Evolutionary conservation across 129 eudicot species (phyloP), one percentile per base, ranked within the genome.

Genomic region (Pseudognaphalium luteoalbum): DNA sequence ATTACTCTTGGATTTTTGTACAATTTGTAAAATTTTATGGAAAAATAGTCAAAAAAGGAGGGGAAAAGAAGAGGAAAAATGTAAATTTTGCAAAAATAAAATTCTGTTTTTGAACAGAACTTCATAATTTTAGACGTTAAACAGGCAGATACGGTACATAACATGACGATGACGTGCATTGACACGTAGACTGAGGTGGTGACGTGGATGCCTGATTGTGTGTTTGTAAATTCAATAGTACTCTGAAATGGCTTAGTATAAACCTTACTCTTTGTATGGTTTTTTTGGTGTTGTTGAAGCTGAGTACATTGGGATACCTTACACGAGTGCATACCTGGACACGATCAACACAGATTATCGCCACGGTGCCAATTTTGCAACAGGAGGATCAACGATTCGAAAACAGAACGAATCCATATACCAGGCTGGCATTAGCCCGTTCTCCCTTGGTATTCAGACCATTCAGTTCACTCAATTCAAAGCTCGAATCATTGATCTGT

Each of bases 361-460:
- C 1, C 98, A 92, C 5, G 96, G 96, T 12, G 96, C 98, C 41
- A 92, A 92, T 77, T 92, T 92, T 50, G 96, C 97, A 16, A 87
- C 96, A 3, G 93, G 98, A 59, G 98, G 96, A 29, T 87, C 96
- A 20, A 87, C 98, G 32, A 83, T 89, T 56, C 80, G 82, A 70
- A 68, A 87, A 57, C 91, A 72, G 34, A 81, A 83, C 17, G 93
- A 79, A 74, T 82, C 91, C 59, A 86, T 89, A 76, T 87, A 78
- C 35, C 80, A 81, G 71, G 73, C 22, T 59, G 93, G 96, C 19
- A 62, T 84, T 22, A 89, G 98, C 72, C 96, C 98, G 1, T 92
- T 92, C 69, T 72, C 85, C 57, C 85, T 92, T 0, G 96, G 88
- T 77, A 85, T 89, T 39, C 98, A 92, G 79, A 79, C 85, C 16